Conservation (phyloP, 345 rosid genomes). For the Aquilaria sinensis region DNA sequence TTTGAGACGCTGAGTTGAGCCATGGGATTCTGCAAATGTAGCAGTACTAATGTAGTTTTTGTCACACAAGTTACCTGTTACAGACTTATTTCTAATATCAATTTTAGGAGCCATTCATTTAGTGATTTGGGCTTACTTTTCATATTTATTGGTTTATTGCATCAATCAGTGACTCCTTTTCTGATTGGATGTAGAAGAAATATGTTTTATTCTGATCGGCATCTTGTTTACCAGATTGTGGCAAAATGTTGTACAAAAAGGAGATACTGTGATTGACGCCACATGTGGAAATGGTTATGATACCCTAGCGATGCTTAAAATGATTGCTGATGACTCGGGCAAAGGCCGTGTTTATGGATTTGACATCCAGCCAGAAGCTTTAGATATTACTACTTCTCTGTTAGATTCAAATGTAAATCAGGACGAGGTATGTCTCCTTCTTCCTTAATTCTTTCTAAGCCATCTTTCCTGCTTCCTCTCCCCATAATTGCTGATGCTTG, state of each 20-base stretch:
- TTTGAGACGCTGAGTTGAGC: too few relatives aligned
- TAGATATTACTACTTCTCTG: constrained; percentile 45
- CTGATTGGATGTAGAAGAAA: too few relatives aligned
- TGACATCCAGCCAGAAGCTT: constrained; percentile 73
- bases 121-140: neutral
- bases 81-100: too few relatives aligned
- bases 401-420: constrained; percentile 37
- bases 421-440: constrained; percentile 44
- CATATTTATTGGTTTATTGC: neutral
- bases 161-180: too few relatives aligned
- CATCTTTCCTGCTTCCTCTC: too few relatives aligned
- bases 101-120: neutral
- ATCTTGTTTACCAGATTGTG: constrained; percentile 48
- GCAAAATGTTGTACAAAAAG: constrained; percentile 59
- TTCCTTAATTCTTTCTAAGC: too few relatives aligned
- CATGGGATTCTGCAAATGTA: too few relatives aligned
- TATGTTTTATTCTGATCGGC: too few relatives aligned
- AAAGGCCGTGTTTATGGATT: constrained; percentile 64
- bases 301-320: constrained; percentile 65
- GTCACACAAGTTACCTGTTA: too few relatives aligned
- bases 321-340: constrained; percentile 59
- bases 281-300: constrained; percentile 92
- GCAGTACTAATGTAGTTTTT: too few relatives aligned
- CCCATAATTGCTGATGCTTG: too few relatives aligned
- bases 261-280: constrained; percentile 77